These are phyloP conservation scores for Trichomonascaceae sp. DNA, from an alignment of 1,139 yeast species.

Conservation along the genomic window DNA sequence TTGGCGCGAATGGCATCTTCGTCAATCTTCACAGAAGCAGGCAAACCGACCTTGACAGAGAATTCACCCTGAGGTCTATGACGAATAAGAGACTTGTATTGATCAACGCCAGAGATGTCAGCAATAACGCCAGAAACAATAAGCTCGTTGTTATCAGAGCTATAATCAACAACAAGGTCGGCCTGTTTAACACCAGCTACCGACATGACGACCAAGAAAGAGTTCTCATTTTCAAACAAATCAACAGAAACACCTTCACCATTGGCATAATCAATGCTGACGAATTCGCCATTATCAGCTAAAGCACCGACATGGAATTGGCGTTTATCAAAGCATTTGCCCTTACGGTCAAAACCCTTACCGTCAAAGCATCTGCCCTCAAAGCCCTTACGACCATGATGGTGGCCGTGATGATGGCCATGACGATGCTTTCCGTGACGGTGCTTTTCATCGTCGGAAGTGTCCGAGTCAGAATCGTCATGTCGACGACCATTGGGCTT, in stretches of 20 bases:
- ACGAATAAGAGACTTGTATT: conserved; percentile 9
- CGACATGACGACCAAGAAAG: conserved; percentile 43
- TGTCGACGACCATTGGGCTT: not conserved
- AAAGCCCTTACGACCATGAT: not conserved
- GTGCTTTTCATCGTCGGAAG: not conserved
- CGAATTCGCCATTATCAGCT: not conserved
- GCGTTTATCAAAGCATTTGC: not conserved
- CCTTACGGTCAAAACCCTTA: too few species aligned
- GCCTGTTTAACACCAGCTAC: conserved; percentile 50
- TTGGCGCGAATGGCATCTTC: conserved; percentile 50
- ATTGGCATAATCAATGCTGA: not conserved
- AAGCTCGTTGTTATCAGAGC: conserved; percentile 33
- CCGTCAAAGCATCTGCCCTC: too few species aligned
- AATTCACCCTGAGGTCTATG: conserved; percentile 24
- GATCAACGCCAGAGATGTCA: conserved; percentile 11
- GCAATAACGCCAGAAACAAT: conserved; percentile 20
- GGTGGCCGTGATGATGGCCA: not conserved
- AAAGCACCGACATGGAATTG: not conserved
- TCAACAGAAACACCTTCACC: conserved; percentile 39
- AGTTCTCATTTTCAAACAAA: conserved; percentile 42
- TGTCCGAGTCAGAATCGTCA: conserved; percentile 19
- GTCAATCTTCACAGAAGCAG: conserved; percentile 44
- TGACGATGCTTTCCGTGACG: not conserved
- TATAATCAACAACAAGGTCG: conserved; percentile 49
- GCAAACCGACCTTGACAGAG: conserved; percentile 50